Conservation (phyloP, 208 protist species). For the Crithidia bombi region DNA sequence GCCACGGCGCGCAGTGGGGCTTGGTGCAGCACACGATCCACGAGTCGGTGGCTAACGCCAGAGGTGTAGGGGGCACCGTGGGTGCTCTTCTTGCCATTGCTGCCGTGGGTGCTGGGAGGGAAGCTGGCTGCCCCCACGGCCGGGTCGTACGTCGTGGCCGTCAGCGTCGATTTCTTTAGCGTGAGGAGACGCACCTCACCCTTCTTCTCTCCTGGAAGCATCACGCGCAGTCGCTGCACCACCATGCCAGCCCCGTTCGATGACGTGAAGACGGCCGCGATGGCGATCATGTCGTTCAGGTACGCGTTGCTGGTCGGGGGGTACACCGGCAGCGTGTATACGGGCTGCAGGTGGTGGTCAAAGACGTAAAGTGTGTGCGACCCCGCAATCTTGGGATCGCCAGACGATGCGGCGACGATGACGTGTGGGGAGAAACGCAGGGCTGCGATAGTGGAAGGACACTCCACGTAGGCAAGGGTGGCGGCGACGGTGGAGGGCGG, state of each 20-base stretch:
- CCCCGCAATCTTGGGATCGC: slow-evolving; percentile 30
- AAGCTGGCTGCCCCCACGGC: neutral
- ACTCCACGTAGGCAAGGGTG: slow-evolving; percentile 29
- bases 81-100: neutral
- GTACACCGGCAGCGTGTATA: slow-evolving; percentile 29
- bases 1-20: slow-evolving; percentile 58
- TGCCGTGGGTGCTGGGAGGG: neutral
- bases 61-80: neutral
- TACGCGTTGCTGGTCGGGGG: slow-evolving; percentile 37
- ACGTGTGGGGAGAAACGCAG: slow-evolving; percentile 34
- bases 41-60: slow-evolving; percentile 26
- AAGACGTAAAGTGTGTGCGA: slow-evolving; percentile 43
- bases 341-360: slow-evolving; percentile 31
- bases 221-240: slow-evolving; percentile 37
- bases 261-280: slow-evolving; percentile 33
- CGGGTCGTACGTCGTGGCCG: slow-evolving; percentile 13
- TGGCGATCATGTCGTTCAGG: slow-evolving; percentile 45
- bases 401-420: slow-evolving; percentile 37
- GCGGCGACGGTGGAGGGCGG: slow-evolving; percentile 5
- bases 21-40: slow-evolving; percentile 37
- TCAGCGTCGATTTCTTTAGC: slow-evolving; percentile 31
- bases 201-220: slow-evolving; percentile 49
- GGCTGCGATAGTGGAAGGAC: slow-evolving; percentile 29
- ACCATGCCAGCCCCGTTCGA: slow-evolving; percentile 32
- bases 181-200: slow-evolving; percentile 55